A percentile compares a stretch with the other conserved stretches of the same genome.
Conservation (phyloP, 768 basidiomycete species). For the Suillus placidus region DNA sequence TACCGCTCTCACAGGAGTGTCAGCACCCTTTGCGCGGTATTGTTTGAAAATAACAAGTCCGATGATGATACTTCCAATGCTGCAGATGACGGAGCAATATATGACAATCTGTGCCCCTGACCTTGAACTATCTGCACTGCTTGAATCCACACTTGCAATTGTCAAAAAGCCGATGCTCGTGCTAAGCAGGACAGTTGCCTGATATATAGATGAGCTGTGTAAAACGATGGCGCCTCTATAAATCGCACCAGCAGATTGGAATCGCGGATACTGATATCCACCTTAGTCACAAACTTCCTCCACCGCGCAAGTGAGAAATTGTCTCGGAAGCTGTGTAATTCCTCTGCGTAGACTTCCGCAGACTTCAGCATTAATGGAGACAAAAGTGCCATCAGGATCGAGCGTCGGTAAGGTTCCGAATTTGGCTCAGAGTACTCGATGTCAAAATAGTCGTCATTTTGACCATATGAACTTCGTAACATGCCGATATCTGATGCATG, state of each 20-base stretch:
- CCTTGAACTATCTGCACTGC: constrained; percentile 12
- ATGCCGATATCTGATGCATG: constrained; percentile 28
- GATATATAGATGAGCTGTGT: not conserved
- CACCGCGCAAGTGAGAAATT: constrained; percentile 30
- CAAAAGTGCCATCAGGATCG: constrained; percentile 21
- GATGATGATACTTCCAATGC: constrained; percentile 30
- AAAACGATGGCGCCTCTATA: not conserved
- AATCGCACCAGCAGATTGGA: constrained; percentile 31
- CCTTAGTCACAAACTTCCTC: constrained; percentile 33
- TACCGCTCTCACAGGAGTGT: constrained; percentile 35
- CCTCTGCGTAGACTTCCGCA: constrained; percentile 31
- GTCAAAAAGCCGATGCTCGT: constrained; percentile 29
- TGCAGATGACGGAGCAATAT: constrained; percentile 33
- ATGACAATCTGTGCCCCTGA: constrained; percentile 26
- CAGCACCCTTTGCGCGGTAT: constrained; percentile 35
- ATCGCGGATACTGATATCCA: constrained; percentile 35
- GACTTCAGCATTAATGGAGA: constrained; percentile 27
- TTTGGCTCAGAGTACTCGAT: constrained; percentile 24
- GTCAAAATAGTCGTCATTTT: constrained; percentile 35
- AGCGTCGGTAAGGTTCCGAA: constrained; percentile 23
- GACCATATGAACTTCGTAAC: constrained; percentile 33
- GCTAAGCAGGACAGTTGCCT: constrained; percentile 34
- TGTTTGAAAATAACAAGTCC: constrained; percentile 36
- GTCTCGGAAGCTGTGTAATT: constrained; percentile 32
- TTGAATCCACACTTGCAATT: constrained; percentile 17